Conservation (phyloP, 495 filamentous ascomycete genomes). For the Hypoxylon lienhwacheense region DNA sequence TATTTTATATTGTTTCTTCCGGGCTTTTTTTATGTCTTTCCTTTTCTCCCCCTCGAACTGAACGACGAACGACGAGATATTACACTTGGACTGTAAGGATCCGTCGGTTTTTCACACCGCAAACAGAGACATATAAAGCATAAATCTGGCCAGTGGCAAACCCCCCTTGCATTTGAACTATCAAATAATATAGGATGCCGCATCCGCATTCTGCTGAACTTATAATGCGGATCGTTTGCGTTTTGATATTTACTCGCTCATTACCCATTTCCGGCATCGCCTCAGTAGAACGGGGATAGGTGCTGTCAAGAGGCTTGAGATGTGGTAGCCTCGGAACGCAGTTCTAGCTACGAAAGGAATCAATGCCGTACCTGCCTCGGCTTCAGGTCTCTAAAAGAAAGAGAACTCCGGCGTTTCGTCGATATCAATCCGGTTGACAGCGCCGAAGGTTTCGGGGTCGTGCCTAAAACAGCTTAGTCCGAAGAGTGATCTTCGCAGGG, state of each 20-base stretch:
- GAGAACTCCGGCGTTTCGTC: constrained; percentile 36
- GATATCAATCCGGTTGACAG: constrained; percentile 28
- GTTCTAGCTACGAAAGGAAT: constrained; percentile 37
- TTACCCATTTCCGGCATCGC: constrained; percentile 26
- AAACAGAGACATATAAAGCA: too few relatives aligned
- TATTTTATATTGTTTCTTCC: constrained; percentile 21
- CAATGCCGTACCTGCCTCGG: constrained; percentile 37
- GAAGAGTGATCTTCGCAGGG: constrained; percentile 19
- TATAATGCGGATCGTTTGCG: constrained; percentile 12
- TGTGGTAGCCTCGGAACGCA: constrained; percentile 24
- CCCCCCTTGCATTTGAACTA: too few relatives aligned
- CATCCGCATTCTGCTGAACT: too few relatives aligned
- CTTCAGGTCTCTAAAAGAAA: constrained; percentile 54
- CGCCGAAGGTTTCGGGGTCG: constrained; percentile 30
- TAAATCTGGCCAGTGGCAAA: too few relatives aligned
- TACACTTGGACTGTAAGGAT: too few relatives aligned
- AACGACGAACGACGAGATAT: too few relatives aligned
- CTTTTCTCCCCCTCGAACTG: too few relatives aligned
- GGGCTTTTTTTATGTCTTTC: too few relatives aligned
- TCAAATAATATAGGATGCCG: too few relatives aligned
- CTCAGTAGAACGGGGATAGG: constrained; percentile 12
- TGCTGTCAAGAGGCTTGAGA: constrained; percentile 24
- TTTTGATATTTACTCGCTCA: constrained; percentile 27
- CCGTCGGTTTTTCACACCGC: too few relatives aligned
- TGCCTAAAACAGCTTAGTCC: constrained; percentile 20